Conservation (phyloP, 371 early-diverging fungal genomes). For the Basidiobolus heterosporus region DNA sequence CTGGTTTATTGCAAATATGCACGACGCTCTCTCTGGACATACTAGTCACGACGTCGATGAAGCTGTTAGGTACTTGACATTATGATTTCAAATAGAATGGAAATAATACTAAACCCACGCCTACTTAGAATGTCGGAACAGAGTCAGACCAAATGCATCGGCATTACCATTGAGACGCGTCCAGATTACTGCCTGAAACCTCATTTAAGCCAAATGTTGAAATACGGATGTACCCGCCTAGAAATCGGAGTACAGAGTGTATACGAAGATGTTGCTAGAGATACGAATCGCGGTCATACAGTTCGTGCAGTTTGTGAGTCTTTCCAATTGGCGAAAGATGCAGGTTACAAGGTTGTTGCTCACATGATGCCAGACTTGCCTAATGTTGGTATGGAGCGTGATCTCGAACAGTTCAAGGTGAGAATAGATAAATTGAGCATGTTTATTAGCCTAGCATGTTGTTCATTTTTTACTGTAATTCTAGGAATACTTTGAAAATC, state of each 20-base stretch:
- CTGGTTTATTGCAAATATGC: conserved; percentile 94
- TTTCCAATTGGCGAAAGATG: conserved; percentile 96
- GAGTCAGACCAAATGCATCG: conserved; percentile 94
- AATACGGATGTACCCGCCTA: conserved; percentile 98
- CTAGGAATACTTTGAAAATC: conserved; percentile 96
- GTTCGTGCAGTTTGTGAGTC: conserved; percentile 95
- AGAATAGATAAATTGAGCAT: conserved; percentile 2
- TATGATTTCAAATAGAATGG: neutral
- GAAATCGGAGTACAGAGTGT: conserved; percentile 99
- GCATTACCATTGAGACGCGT: conserved; percentile 99
- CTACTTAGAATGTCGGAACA: conserved; percentile 75
- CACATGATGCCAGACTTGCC: conserved; percentile 99
- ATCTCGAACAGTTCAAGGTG: conserved; percentile 91
- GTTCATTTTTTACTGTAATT: neutral
- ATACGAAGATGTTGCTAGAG: conserved; percentile 99
- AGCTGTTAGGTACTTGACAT: conserved; percentile 65
- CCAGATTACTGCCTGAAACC: conserved; percentile 98
- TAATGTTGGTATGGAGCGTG: conserved; percentile 99
- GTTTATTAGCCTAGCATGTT: too few relatives aligned
- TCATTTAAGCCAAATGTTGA: conserved; percentile 91
- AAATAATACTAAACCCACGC: neutral
- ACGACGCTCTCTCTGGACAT: conserved; percentile 95
- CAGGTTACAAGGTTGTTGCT: conserved; percentile 98
- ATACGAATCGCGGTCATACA: conserved; percentile 99
- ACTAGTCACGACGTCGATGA: conserved; percentile 87